Evolutionary conservation across 345 rosid species (phyloP).

Genomic region (Pistacia integerrima): DNA sequence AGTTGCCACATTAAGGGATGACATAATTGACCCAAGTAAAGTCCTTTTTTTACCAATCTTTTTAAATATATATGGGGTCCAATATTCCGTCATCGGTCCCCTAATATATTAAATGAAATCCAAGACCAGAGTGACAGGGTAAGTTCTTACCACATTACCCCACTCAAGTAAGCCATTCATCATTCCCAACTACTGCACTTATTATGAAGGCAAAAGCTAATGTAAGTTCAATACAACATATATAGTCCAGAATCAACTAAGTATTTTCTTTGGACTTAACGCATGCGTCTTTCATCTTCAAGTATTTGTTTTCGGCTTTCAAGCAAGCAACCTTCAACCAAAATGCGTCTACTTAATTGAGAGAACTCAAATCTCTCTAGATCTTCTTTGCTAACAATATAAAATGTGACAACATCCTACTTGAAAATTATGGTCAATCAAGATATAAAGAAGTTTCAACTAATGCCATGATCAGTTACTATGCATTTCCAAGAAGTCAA

Average conservation of each 20-base stretch:
- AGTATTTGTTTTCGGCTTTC: no score
- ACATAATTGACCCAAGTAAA: background rate
- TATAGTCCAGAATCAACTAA: no score
- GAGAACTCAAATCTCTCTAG: no score
- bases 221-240: background rate
- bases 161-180: background rate
- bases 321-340: no score
- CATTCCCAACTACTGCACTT: slow-evolving; percentile 12
- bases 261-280: no score
- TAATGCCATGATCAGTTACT: background rate
- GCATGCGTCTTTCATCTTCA: no score
- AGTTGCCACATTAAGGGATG: background rate
- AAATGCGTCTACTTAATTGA: no score
- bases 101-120: slow-evolving; percentile 8
- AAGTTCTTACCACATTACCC: background rate
- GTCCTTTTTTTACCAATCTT: background rate
- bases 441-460: background rate
- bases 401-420: background rate
- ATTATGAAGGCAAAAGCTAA: background rate
- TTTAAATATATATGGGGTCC: background rate
- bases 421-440: background rate
- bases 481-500: background rate
- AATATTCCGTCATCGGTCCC: slow-evolving; percentile 6
- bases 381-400: no score
- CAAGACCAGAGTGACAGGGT: slow-evolving; percentile 9